These are phyloP conservation scores for Hansenula lynferdii DNA, from an alignment of 1,139 yeast species.

Conservation along the genomic window DNA sequence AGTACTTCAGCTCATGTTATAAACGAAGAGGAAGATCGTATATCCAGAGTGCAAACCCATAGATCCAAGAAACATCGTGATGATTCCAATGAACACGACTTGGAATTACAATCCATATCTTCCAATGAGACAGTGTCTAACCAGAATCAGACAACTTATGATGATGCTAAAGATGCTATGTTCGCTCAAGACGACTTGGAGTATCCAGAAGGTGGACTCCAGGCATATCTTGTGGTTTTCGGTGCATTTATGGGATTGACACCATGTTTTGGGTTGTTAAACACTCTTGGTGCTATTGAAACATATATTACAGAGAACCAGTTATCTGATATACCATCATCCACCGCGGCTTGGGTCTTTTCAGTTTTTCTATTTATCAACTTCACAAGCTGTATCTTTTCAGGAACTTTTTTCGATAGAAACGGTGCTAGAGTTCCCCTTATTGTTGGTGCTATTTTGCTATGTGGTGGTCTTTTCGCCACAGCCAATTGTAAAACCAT, in stretches of 20 bases:
- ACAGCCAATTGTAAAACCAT: constrained; percentile 46
- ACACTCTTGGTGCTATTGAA: constrained; percentile 60
- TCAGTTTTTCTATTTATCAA: constrained; percentile 52
- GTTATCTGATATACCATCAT: constrained; percentile 36
- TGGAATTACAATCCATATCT: no score
- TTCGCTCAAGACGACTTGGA: no score
- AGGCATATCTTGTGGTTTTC: constrained; percentile 49
- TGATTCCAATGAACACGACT: no score
- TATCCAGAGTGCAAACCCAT: no score
- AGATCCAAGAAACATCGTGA: no score
- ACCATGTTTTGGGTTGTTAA: constrained; percentile 56
- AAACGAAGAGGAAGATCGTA: no score
- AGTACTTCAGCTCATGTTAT: no score
- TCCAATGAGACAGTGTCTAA: no score
- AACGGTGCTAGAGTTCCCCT: constrained; percentile 48
- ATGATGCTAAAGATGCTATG: constrained; percentile 1
- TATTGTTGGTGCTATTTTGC: constrained; percentile 38
- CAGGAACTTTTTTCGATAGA: constrained; percentile 58
- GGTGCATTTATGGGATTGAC: constrained; percentile 56
- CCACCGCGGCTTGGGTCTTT: constrained; percentile 64
- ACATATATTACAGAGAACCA: constrained; percentile 51
- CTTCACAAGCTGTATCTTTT: constrained; percentile 50
- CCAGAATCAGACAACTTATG: no score
- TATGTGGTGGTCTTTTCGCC: constrained; percentile 45
- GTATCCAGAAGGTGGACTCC: constrained; percentile 58